phyloP scores from a whole-genome alignment of 768 basidiomycete genomes.

The Amanita pseudoporphyria region DNA sequence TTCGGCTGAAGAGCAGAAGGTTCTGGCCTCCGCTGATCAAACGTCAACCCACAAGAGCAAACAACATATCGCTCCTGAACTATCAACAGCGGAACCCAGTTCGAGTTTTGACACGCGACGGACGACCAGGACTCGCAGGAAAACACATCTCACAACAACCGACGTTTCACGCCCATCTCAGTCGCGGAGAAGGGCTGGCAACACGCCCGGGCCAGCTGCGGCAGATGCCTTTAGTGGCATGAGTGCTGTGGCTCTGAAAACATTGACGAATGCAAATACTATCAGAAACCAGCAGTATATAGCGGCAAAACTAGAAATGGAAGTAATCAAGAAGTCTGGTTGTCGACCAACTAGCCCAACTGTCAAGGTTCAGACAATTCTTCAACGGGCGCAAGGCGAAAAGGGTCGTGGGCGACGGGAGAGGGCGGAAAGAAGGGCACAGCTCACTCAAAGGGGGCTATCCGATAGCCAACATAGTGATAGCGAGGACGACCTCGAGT shows the following conservation, averaged over 20 bases:
- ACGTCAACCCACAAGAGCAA: neutral
- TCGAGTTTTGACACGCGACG: conserved; percentile 24
- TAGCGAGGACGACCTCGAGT: conserved; percentile 13
- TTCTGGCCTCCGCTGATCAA: neutral
- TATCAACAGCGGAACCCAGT: neutral
- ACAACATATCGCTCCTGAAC: neutral
- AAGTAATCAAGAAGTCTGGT: conserved; percentile 63
- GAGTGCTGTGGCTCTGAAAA: conserved; percentile 58
- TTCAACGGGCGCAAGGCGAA: conserved; percentile 62
- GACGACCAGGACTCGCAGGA: conserved; percentile 41
- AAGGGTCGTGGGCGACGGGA: conserved; percentile 41
- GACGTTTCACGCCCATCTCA: conserved; percentile 23
- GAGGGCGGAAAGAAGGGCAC: conserved; percentile 53
- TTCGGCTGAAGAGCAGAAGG: neutral
- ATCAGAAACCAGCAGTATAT: conserved; percentile 59
- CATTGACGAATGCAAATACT: conserved; percentile 67
- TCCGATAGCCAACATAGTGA: conserved; percentile 22
- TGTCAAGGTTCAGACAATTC: conserved; percentile 60
- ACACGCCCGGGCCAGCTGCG: conserved; percentile 20
- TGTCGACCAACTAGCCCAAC: conserved; percentile 67
- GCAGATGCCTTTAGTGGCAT: conserved; percentile 50
- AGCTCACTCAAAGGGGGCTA: conserved; percentile 28
- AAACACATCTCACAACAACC: conserved; percentile 21
- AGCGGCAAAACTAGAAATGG: conserved; percentile 52
- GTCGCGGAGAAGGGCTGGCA: conserved; percentile 35